Percentiles rank a stretch among this genome's conserved stretches.
Evolutionary conservation across 2,329 filamentous ascomycete genomes (phyloP).

Genomic region (Botryosphaeria dothidea): DNA sequence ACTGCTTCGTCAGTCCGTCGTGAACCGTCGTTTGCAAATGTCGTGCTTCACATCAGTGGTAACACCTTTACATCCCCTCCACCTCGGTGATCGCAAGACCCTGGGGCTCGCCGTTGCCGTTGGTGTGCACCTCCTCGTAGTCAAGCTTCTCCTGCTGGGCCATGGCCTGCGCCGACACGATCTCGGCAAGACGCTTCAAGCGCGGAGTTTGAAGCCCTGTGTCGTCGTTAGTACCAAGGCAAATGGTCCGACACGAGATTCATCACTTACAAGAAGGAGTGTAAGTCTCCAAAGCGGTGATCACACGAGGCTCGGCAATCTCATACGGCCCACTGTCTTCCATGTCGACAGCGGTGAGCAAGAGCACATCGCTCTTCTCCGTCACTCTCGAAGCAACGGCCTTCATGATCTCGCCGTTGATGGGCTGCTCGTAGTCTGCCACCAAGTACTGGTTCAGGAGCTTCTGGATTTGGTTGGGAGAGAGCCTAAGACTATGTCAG

Average conservation of each 20-base stretch:
- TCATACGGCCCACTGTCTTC: conserved; percentile 98
- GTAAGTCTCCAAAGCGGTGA: conserved; percentile 96
- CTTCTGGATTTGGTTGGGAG: conserved; percentile 98
- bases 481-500: conserved; percentile 52
- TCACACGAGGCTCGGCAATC: conserved; percentile 93
- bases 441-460: conserved; percentile 97
- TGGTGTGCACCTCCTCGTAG: conserved; percentile 35
- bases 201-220: conserved; percentile 93
- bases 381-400: conserved; percentile 95
- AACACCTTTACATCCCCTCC: conserved; percentile 26
- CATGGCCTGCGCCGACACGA: conserved; percentile 94
- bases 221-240: background rate
- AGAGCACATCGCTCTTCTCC: conserved; percentile 95
- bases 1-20: conserved; percentile 1
- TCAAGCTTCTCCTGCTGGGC: conserved; percentile 89
- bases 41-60: background rate
- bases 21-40: background rate
- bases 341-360: conserved; percentile 95
- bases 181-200: conserved; percentile 94
- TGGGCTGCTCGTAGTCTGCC: conserved; percentile 97
- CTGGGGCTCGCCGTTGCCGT: conserved; percentile 41
- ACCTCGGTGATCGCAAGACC: conserved; percentile 57
- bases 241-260: background rate
- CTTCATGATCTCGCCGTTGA: conserved; percentile 99
- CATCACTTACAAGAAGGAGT: conserved; percentile 89